A percentile compares a stretch with the other conserved stretches of the same genome.
phyloP scores from a whole-genome alignment of 352 stramenopile species.

The Phytophthora uliginosa region DNA sequence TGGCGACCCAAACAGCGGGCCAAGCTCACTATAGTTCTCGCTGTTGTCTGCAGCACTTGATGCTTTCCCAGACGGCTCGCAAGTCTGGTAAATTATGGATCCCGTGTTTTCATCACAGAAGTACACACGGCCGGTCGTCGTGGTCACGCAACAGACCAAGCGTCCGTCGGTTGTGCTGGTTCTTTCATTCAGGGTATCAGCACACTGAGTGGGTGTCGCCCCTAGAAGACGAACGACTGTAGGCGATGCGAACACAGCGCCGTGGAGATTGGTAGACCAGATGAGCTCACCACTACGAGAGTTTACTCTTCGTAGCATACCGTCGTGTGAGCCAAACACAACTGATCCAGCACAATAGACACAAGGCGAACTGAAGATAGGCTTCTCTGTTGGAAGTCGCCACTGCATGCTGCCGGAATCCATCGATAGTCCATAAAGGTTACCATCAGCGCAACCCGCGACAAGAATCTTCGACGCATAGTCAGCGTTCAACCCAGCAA shows the following conservation, averaged over 20 bases:
- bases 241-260: conserved; percentile 62
- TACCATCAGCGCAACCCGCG: conserved; percentile 60
- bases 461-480: conserved; percentile 31
- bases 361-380: conserved; percentile 70
- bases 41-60: neutral
- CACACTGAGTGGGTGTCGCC: neutral
- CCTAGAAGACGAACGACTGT: conserved; percentile 34
- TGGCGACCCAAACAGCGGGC: conserved; percentile 68
- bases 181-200: neutral
- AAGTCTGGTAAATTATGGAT: conserved; percentile 35
- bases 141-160: conserved; percentile 55
- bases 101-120: conserved; percentile 57
- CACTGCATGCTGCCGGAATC: conserved; percentile 39
- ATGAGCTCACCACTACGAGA: conserved; percentile 35
- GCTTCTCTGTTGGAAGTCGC: conserved; percentile 51
- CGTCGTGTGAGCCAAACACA: conserved; percentile 69
- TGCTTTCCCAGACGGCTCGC: conserved; percentile 12
- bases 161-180: neutral
- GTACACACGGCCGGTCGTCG: conserved; percentile 46
- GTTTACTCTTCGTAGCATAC: conserved; percentile 51
- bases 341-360: conserved; percentile 36
- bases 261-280: conserved; percentile 42
- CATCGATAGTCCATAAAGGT: conserved; percentile 51
- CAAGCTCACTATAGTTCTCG: conserved; percentile 20
- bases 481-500: conserved; percentile 54